Evolutionary conservation across 2,329 filamentous ascomycete genomes (phyloP), one percentile per base, ranked within the genome.

Genomic region (Calonectria ilicicola): DNA sequence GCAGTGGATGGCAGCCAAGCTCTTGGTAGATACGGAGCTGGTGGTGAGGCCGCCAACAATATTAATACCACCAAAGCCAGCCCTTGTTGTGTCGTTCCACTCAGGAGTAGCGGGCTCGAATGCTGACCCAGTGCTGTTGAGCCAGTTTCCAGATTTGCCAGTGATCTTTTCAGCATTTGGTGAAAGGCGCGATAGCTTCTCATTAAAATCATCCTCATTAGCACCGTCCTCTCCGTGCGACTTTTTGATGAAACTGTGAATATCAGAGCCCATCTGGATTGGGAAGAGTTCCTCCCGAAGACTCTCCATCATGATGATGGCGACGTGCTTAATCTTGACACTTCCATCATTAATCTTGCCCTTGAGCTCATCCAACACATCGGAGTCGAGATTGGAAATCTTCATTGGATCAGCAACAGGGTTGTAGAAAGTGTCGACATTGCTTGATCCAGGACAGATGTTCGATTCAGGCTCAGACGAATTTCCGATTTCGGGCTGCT

Each of bases 281-380:
- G 86, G 86, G 70, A 87, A 88, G 0, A 87, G 82, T 56, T 88
- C 86, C 19, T 84, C 83, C 5, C 86, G 82, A 2, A 85, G 85
- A 53, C 86, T 87, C 74, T 88, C 86, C 51, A 88, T 81, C 63
- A 86, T 84, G 23, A 88, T 73, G 10, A 87, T 74, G n/a, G 87
- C 80, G 14, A 88, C 80, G 69, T 88, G 85, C 72, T 86, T 86
- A 69, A 88, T 86, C 65, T 83, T 82, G 35, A 86, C 79, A 5
- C 69, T 62, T n/a, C 70, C 73, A 2, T 77, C 72, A 2, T 63
- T 71, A 1, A 84, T 72, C 9, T 75, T 75, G 8, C 77, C 70
- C 35, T 76, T 73, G 1, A 85, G 69, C 0, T 72, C 72, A 1
- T 81, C 71, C 1, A 85, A 70, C 14, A 86, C 73, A 0, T 81